phyloP scores from a whole-genome alignment of 2,329 filamentous ascomycete species.

The Fusarium incarnatum region DNA sequence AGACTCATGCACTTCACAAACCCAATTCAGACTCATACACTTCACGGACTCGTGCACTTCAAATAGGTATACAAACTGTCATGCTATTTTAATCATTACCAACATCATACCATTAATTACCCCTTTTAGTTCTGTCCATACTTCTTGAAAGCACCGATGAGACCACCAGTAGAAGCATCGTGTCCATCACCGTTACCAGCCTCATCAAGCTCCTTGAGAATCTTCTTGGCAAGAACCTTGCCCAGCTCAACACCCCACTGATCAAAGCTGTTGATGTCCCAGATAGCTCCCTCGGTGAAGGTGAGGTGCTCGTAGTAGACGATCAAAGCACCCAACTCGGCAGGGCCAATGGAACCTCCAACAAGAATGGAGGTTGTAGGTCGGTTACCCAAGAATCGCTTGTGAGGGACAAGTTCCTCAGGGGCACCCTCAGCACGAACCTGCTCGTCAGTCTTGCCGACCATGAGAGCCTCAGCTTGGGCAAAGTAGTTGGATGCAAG shows the following conservation, averaged over 20 bases:
- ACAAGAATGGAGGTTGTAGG: constrained; percentile 94
- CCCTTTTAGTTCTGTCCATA: constrained; percentile 60
- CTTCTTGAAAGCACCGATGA: constrained; percentile 94
- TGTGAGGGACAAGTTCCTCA: constrained; percentile 89
- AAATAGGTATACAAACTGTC: constrained; percentile 17
- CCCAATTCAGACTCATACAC: background rate
- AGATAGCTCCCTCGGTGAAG: constrained; percentile 96
- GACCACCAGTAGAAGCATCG: constrained; percentile 86
- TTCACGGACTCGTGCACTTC: background rate
- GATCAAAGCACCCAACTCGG: constrained; percentile 92
- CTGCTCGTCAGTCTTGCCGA: constrained; percentile 85
- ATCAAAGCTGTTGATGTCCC: constrained; percentile 99
- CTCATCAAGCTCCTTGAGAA: constrained; percentile 85
- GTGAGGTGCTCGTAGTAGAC: constrained; percentile 99
- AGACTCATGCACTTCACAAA: background rate
- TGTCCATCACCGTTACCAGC: constrained; percentile 78
- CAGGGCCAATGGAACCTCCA: constrained; percentile 92
- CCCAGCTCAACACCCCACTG: constrained; percentile 99
- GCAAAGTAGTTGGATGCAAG: constrained; percentile 92
- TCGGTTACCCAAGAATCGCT: constrained; percentile 98
- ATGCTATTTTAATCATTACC: constrained; percentile 41
- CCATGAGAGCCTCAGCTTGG: constrained; percentile 90
- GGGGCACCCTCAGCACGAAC: constrained; percentile 80
- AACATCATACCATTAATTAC: constrained; percentile 26
- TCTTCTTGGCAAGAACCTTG: constrained; percentile 95